Percentiles rank a stretch among this genome's conserved stretches.
These are phyloP conservation scores for Hortaea werneckii DNA, from an alignment of 2,329 filamentous ascomycete species.

Conservation along the genomic window DNA sequence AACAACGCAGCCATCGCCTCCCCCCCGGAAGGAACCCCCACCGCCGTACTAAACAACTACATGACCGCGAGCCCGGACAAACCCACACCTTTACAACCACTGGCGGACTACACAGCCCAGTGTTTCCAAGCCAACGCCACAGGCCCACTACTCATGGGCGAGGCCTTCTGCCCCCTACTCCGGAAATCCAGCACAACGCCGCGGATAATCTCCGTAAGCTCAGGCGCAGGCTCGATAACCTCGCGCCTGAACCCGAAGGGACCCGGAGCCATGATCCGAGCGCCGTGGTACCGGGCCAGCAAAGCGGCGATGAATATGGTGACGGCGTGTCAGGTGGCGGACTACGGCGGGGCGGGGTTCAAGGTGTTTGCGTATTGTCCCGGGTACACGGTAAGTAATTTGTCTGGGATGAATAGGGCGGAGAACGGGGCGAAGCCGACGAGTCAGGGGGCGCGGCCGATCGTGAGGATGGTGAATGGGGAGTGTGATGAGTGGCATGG, in stretches of 20 bases:
- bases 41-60: neutral
- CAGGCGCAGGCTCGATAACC: conserved; percentile 26
- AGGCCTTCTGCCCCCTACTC: conserved; percentile 19
- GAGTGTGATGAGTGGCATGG: neutral
- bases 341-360: conserved; percentile 17
- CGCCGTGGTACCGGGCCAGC: conserved; percentile 22
- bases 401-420: conserved; percentile 23
- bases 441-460: conserved; percentile 2
- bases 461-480: neutral
- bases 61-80: neutral
- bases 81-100: neutral
- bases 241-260: conserved; percentile 18
- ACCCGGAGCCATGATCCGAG: conserved; percentile 10
- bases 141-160: conserved; percentile 13
- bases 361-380: conserved; percentile 32
- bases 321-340: conserved; percentile 20
- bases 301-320: conserved; percentile 34
- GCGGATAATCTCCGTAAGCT: conserved; percentile 28
- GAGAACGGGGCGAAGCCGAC: conserved; percentile 28
- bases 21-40: neutral
- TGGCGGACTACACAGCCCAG: neutral
- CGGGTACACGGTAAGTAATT: conserved; percentile 28
- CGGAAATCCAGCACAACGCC: conserved; percentile 10
- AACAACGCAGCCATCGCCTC: conserved; percentile 28
- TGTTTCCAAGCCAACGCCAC: conserved; percentile 20